Conservation (phyloP, 805 yeast species). For the Jamesozyma spencerorum region DNA sequence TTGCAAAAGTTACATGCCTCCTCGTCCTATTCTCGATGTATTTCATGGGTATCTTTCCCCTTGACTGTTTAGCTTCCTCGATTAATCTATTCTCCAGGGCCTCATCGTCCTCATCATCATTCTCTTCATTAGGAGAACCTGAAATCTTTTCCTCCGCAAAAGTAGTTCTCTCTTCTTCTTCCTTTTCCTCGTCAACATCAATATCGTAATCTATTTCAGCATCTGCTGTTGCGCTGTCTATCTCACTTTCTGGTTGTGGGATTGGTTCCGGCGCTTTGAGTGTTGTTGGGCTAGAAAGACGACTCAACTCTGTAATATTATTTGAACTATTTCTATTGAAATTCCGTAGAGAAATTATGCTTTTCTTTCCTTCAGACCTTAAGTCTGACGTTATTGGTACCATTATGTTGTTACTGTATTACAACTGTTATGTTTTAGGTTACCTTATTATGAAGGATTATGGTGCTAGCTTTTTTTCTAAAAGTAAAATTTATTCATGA, state of each 20-base stretch:
- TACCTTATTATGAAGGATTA: too few relatives aligned
- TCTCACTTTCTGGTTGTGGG: not conserved
- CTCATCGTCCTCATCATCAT: slow-evolving; percentile 5
- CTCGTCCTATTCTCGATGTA: slow-evolving; percentile 92
- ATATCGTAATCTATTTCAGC: slow-evolving; percentile 5
- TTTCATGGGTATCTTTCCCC: slow-evolving; percentile 40
- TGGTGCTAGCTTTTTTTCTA: too few relatives aligned
- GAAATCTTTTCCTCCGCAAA: not conserved
- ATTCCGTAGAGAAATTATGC: too few relatives aligned
- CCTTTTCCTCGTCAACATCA: slow-evolving; percentile 4
- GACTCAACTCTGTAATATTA: too few relatives aligned
- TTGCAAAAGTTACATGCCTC: slow-evolving; percentile 94
- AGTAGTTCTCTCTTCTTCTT: slow-evolving; percentile 1
- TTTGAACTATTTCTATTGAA: too few relatives aligned
- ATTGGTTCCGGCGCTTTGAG: not conserved
- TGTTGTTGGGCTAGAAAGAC: not conserved
- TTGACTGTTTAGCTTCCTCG: slow-evolving; percentile 3
- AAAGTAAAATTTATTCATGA: too few relatives aligned
- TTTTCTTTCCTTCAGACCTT: too few relatives aligned
- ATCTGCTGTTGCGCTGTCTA: not conserved
- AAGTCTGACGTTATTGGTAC: too few relatives aligned
- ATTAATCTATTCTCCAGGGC: not conserved
- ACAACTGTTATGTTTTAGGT: too few relatives aligned
- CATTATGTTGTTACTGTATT: too few relatives aligned
- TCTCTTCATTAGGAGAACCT: not conserved